Evolutionary conservation across 257 asterid genomes (phyloP).

Genomic region (Penstemon newberryi): DNA sequence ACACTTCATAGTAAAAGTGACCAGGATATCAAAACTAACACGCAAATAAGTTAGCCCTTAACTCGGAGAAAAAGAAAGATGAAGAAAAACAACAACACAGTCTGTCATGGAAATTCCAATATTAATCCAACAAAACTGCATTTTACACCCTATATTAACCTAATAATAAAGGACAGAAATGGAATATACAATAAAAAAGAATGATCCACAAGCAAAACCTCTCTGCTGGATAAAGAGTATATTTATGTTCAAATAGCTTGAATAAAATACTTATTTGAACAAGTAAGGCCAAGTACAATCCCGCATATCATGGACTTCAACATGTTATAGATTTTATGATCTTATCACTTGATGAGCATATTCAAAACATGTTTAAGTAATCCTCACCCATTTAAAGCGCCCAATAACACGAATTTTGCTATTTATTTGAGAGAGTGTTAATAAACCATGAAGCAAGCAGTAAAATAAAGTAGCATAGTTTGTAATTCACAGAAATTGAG

Average conservation of each 20-base stretch:
- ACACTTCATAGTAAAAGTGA: no score
- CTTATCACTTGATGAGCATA: not conserved
- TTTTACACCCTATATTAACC: not conserved
- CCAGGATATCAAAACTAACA: no score
- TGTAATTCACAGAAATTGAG: slow-evolving; percentile 4
- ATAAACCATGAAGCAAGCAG: slow-evolving; percentile 22
- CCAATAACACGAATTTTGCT: slow-evolving; percentile 7
- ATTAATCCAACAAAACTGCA: not conserved
- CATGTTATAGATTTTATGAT: no score
- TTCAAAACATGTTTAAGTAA: slow-evolving; percentile 1
- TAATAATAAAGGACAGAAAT: not conserved
- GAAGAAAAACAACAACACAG: no score
- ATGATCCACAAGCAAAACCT: slow-evolving; percentile 5
- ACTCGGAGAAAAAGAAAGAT: no score
- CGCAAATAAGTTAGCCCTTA: no score
- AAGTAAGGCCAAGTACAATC: not conserved
- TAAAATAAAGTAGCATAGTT: slow-evolving; percentile 19
- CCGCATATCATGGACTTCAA: not conserved
- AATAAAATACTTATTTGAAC: slow-evolving; percentile 4
- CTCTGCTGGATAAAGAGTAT: not conserved
- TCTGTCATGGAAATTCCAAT: no score
- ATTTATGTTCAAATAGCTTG: not conserved
- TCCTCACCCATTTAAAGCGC: slow-evolving; percentile 8
- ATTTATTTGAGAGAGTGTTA: slow-evolving; percentile 5
- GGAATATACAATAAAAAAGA: not conserved